A percentile compares a stretch with the other conserved stretches of the same genome.
Conservation (phyloP, 2,329 filamentous ascomycete species). For the Zymoseptoria tritici region DNA sequence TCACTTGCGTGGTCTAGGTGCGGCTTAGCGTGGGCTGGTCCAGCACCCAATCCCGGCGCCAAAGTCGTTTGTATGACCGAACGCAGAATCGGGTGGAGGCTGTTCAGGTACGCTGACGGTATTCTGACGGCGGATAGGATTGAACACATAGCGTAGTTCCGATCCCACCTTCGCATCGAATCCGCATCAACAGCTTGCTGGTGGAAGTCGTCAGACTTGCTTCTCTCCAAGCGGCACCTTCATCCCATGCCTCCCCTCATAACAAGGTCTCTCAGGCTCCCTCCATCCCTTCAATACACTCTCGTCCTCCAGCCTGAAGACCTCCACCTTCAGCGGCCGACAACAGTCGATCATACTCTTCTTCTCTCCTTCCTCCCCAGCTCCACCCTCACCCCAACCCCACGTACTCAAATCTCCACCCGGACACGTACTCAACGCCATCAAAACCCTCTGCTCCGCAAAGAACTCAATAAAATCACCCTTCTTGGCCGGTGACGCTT, state of each 20-base stretch:
- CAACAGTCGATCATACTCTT: constrained; percentile 64
- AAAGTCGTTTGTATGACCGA: too few species aligned
- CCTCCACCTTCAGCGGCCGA: constrained; percentile 65
- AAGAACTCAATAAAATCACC: constrained; percentile 67
- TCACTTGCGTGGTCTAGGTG: not conserved
- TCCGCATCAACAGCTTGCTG: not conserved
- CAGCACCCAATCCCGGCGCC: too few species aligned
- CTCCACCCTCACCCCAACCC: constrained; percentile 61
- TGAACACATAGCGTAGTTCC: too few species aligned
- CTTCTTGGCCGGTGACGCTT: constrained; percentile 48
- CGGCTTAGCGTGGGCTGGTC: not conserved
- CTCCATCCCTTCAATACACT: constrained; percentile 56
- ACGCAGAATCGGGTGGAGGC: too few species aligned
- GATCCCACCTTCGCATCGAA: too few species aligned
- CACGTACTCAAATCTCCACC: constrained; percentile 75
- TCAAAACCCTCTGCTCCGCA: constrained; percentile 68
- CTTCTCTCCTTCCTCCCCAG: constrained; percentile 53
- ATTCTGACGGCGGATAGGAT: too few species aligned
- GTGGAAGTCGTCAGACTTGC: too few species aligned
- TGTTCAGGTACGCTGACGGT: too few species aligned
- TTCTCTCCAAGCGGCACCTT: constrained; percentile 39
- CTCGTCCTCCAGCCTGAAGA: constrained; percentile 51
- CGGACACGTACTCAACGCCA: constrained; percentile 62
- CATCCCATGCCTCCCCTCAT: constrained; percentile 61
- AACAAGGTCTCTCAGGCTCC: constrained; percentile 51